Conservation (phyloP, 257 asterid species). For the Cinchona pubescens region DNA sequence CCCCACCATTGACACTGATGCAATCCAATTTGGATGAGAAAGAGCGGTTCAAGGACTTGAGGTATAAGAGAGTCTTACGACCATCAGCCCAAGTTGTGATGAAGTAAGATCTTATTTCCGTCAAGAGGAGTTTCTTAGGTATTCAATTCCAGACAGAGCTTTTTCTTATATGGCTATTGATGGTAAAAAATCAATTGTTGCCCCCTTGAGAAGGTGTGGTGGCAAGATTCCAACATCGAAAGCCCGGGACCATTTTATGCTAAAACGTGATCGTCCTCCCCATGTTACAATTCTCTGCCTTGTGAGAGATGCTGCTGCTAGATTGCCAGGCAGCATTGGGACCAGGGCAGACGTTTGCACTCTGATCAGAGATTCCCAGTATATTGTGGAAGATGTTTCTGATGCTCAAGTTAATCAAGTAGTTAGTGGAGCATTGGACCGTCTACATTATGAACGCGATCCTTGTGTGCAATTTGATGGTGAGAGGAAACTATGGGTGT, state of each 20-base stretch:
- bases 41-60: conserved; percentile 93
- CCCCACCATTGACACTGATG: conserved; percentile 72
- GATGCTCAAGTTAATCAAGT: conserved; percentile 96
- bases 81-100: conserved; percentile 83
- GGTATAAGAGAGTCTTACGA: conserved; percentile 93
- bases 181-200: conserved; percentile 93
- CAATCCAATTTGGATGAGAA: conserved; percentile 81
- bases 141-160: conserved; percentile 95
- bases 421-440: conserved; percentile 95
- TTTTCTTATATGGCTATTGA: conserved; percentile 85
- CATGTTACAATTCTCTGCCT: conserved; percentile 97
- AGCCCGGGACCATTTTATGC: conserved; percentile 98
- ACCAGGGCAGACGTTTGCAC: conserved; percentile 97
- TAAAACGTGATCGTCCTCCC: conserved; percentile 91
- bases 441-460: conserved; percentile 95
- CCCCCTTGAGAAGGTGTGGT: conserved; percentile 97
- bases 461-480: conserved; percentile 97
- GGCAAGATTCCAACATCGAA: conserved; percentile 99
- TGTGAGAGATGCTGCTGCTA: conserved; percentile 97
- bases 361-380: conserved; percentile 93
- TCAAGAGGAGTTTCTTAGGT: conserved; percentile 89
- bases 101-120: conserved; percentile 84
- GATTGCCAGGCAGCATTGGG: conserved; percentile 98
- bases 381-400: conserved; percentile 83
- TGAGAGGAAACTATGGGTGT: conserved; percentile 94